These are phyloP conservation scores for Holtermannia corniformis DNA, from an alignment of 768 basidiomycete genomes.

Conservation along the genomic window DNA sequence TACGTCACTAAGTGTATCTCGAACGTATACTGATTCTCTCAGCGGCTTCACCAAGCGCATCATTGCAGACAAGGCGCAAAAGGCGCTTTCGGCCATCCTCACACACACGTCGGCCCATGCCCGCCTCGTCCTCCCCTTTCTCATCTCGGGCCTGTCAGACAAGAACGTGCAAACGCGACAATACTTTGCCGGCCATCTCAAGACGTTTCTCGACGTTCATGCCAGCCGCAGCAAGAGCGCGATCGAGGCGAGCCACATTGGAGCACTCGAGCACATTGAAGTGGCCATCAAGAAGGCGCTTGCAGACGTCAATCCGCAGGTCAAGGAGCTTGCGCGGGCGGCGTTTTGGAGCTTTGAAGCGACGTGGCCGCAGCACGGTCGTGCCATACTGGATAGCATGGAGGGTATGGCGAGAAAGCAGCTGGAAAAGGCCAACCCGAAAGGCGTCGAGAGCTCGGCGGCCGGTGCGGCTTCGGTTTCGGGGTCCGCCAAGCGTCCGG, in stretches of 20 bases:
- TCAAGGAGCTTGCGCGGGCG: slow-evolving; percentile 60
- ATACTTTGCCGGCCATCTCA: slow-evolving; percentile 60
- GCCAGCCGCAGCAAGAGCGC: slow-evolving; percentile 53
- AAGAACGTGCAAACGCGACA: slow-evolving; percentile 69
- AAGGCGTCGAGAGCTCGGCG: slow-evolving; percentile 15
- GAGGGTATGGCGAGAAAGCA: slow-evolving; percentile 66
- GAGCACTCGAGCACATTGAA: slow-evolving; percentile 63
- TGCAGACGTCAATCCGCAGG: slow-evolving; percentile 67
- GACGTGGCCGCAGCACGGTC: slow-evolving; percentile 66
- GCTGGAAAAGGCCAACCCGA: slow-evolving; percentile 74
- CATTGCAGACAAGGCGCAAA: slow-evolving; percentile 74
- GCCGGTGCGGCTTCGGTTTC: slow-evolving; percentile 45
- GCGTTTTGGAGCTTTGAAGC: slow-evolving; percentile 72
- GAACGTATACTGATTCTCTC: background rate
- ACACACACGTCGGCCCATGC: slow-evolving; percentile 61
- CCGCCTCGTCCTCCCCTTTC: slow-evolving; percentile 56
- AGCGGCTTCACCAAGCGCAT: slow-evolving; percentile 82
- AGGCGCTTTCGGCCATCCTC: slow-evolving; percentile 58
- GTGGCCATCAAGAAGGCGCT: slow-evolving; percentile 63
- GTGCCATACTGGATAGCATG: slow-evolving; percentile 54
- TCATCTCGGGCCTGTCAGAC: slow-evolving; percentile 63
- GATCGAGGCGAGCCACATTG: slow-evolving; percentile 54
- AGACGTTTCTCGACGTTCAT: slow-evolving; percentile 64
- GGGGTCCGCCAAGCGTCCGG: slow-evolving; percentile 43
- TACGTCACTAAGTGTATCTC: slow-evolving; percentile 8